Percentiles rank a stretch among this genome's conserved stretches.
These are phyloP conservation scores for Cercospora berteroae DNA, from an alignment of 2,329 filamentous ascomycete species.

Conservation along the genomic window DNA sequence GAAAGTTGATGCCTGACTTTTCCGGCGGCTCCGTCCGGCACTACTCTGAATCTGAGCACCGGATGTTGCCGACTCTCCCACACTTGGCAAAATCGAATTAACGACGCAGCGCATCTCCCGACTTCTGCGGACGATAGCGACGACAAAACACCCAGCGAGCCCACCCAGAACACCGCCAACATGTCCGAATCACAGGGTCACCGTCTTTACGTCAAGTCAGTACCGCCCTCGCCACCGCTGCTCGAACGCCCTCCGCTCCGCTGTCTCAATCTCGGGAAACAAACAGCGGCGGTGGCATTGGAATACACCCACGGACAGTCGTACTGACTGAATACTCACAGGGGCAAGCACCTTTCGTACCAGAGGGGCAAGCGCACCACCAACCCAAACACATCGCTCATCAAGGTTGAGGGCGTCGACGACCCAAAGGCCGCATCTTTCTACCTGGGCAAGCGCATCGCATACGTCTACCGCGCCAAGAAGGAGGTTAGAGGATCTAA, in stretches of 20 bases:
- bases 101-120: slow-evolving; percentile 4
- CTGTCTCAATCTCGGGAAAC: background rate
- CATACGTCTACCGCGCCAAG: slow-evolving; percentile 95
- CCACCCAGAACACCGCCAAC: slow-evolving; percentile 22
- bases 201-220: slow-evolving; percentile 39
- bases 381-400: slow-evolving; percentile 76
- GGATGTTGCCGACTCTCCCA: slow-evolving; percentile 5
- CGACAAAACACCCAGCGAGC: slow-evolving; percentile 20
- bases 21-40: background rate
- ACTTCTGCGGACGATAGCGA: slow-evolving; percentile 11
- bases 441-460: slow-evolving; percentile 98
- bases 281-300: background rate
- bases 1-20: background rate
- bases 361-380: slow-evolving; percentile 90
- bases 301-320: background rate
- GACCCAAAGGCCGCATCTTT: slow-evolving; percentile 88
- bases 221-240: slow-evolving; percentile 13
- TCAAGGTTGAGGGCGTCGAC: slow-evolving; percentile 99
- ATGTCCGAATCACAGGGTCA: slow-evolving; percentile 35
- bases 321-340: slow-evolving; percentile 14
- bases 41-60: background rate
- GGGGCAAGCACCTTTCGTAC: slow-evolving; percentile 96
- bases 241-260: background rate
- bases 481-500: slow-evolving; percentile 96
- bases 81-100: slow-evolving; percentile 8